Base-by-base conservation (phyloP, 2,329 filamentous ascomycete genomes). In the Pezicula rhizophila region DNA sequence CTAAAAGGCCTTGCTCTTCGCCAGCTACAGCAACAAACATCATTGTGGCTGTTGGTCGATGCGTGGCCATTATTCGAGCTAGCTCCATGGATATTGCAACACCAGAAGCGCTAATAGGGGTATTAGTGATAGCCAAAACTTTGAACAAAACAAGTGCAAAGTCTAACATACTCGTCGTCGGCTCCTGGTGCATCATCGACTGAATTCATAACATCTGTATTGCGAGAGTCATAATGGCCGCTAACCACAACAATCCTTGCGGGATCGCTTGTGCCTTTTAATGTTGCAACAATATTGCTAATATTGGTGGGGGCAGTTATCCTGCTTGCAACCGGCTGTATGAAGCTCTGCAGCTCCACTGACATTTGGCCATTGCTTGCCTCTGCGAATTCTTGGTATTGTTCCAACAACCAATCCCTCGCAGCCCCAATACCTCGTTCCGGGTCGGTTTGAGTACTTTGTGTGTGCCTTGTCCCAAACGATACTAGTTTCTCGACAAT, bases 391-490 rank as follows among this genome's bases (percentile, higher is more conserved):
- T 62, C 64, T 39, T 65, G 62, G 67, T 78, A 76, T 59, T 80
- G 71, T 20, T 64, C 63, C 28, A 69, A 68, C 42, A 81, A 74
- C 77, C 77, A 80, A 57, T 80, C 75, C 51, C 77, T 63, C 10
- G 78, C 77, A 5, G 77, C 77, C 1, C 77, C 76, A 46, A 81
- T 79, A 1, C 78, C 78, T 5, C 72, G 66, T 2, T 68, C 72
- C 3, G 69, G 68, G 31, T 70, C 71, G 50, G 73, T 78, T 53
- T 79, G 75, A 1, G 64, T 68, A 5, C 75, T 78, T 1, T 80
- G 64, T 1, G 78, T 80, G 57, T 80, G 77, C 7, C 78, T 69
- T 5, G 78, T 81, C 25, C 75, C 77, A 53, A 79, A 82, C 14
- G 70, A 73, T 4, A 75, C 77, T 1, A 81, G 70, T 53, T 74